phyloP scores from a whole-genome alignment of 768 basidiomycete species.

The Cantharellus anzutake region DNA sequence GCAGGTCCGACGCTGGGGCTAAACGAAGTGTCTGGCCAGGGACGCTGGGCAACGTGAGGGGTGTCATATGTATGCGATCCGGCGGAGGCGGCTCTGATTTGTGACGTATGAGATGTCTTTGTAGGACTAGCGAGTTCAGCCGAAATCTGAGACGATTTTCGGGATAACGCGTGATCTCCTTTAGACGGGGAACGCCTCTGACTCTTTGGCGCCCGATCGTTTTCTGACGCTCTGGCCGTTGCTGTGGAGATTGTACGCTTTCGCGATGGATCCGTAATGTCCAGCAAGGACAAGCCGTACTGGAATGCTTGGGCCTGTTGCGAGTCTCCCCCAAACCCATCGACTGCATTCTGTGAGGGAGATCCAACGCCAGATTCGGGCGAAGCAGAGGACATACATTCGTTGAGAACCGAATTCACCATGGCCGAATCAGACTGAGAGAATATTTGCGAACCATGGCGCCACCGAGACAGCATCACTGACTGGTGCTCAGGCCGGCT shows the following conservation, averaged over 20 bases:
- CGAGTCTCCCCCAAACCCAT: neutral
- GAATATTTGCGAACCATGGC: no score
- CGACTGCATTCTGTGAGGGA: neutral
- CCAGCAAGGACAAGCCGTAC: neutral
- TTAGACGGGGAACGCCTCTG: neutral
- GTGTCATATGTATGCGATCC: neutral
- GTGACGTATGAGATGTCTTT: neutral
- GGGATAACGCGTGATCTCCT: neutral
- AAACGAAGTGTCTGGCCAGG: neutral
- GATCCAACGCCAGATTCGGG: neutral
- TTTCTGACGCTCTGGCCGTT: neutral
- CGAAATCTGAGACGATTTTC: neutral
- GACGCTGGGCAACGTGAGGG: neutral
- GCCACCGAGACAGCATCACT: no score
- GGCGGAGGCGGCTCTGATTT: neutral
- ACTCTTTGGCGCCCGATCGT: neutral
- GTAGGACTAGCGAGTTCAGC: neutral
- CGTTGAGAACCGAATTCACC: neutral
- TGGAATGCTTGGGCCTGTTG: neutral
- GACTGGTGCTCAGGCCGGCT: neutral
- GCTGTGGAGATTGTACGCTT: constrained; percentile 2
- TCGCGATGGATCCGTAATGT: neutral
- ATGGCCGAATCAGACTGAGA: no score
- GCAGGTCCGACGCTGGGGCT: neutral
- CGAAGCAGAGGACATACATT: neutral